Percentiles rank a stretch among this genome's conserved stretches.
Evolutionary conservation across 2,329 filamentous ascomycete genomes (phyloP).

Genomic region (Furcasterigmium sp.): DNA sequence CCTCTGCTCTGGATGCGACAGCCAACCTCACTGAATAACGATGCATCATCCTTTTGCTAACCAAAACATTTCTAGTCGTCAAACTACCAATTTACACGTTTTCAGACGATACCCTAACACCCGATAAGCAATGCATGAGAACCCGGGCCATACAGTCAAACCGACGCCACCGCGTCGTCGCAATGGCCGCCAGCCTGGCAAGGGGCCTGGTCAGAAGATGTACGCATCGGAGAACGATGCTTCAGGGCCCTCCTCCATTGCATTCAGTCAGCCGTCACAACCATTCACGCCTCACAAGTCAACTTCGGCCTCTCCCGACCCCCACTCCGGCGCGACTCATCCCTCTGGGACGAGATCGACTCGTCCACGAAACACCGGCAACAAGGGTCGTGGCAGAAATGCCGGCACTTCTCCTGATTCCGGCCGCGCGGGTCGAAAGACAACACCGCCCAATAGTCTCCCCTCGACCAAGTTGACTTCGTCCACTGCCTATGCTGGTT

Average conservation of each 20-base stretch:
- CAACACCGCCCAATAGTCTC: constrained; percentile 32
- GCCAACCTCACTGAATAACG: background rate
- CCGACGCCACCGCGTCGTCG: constrained; percentile 29
- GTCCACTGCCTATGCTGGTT: constrained; percentile 73
- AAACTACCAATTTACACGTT: too few relatives aligned
- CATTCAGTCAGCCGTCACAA: constrained; percentile 26
- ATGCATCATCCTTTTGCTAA: background rate
- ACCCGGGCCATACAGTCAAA: constrained; percentile 21
- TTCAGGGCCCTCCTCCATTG: constrained; percentile 18
- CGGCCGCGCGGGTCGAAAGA: constrained; percentile 33
- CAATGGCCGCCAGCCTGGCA: constrained; percentile 26
- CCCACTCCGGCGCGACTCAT: constrained; percentile 21
- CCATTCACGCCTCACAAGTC: constrained; percentile 44
- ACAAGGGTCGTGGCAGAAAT: constrained; percentile 13
- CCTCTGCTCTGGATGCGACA: too few relatives aligned
- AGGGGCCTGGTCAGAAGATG: constrained; percentile 39
- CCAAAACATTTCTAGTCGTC: too few relatives aligned
- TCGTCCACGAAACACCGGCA: constrained; percentile 9
- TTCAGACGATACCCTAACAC: too few relatives aligned
- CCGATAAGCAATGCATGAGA: constrained; percentile 29
- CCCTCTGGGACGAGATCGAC: constrained; percentile 17
- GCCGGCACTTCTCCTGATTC: constrained; percentile 33
- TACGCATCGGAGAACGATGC: constrained; percentile 56
- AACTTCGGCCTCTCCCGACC: constrained; percentile 27
- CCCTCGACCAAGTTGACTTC: constrained; percentile 35